Base-by-base conservation (phyloP, 345 rosid genomes). In the Linum usitatissimum region DNA sequence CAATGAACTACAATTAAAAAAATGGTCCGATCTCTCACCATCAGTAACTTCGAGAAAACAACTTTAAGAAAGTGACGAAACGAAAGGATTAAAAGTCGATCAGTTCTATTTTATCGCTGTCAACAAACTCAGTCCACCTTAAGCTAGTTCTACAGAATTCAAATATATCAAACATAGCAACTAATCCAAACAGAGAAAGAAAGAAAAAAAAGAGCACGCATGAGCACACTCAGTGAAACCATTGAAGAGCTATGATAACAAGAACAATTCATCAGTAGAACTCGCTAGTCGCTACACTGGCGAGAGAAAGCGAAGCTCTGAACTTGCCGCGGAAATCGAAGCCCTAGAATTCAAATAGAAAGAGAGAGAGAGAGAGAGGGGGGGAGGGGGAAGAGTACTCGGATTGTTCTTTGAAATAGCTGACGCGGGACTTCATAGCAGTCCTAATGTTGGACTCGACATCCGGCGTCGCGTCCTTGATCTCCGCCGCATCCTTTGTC, bases 371-470 rank as follows among this genome's bases (percentile, higher is more conserved):
- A 6, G 57, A 55, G 55, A 45, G 49, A 2, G 28, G 28, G 28
- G 28, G 28, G 28, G 28, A 2, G 28, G 28, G 28, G 28, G 28
- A 23, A 23, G 28, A 59, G 48, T 74, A 88, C 98, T 92, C 87
- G 73, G 98, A 70, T 75, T 80, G 78, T 28, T 80, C 73, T 70
- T 75, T 80, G 76, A 92, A 81, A 79, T 86, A 77, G 21, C 77
- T 30, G 65, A 80, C 78, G 57, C 95, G 91, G 68, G 93, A 75
- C 68, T 69, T 83, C 86, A 86, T 79, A 31, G 95, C 98, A n/a
- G 66, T 66, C 51, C 75, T 67, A 66, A 92, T 82, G 77, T 70
- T 78, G 9, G 71, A 76, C 83, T 92, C 85, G n/a, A 78, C 73
- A 38, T 70, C 78, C 9, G 18, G 57, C 62, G 59, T 9, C 45